Base-by-base conservation (phyloP, 768 basidiomycete species). In the Russula olivacea region DNA sequence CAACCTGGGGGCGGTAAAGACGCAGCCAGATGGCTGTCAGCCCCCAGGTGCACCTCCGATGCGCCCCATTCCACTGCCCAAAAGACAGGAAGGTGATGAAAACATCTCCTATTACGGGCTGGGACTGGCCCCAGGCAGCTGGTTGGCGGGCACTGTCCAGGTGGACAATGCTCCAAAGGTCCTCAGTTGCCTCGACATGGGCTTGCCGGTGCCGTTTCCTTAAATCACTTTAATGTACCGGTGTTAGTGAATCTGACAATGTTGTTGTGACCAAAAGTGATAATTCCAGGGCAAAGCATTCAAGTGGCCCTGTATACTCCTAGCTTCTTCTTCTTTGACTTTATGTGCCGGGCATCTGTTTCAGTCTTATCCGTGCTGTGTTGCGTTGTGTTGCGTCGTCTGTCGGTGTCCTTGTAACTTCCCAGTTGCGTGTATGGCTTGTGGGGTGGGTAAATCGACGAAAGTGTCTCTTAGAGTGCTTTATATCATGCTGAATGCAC, bases 181-280 rank as follows among this genome's bases (percentile, higher is more conserved):
- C 4, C 56, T 38, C 21, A 19, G 30, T n/a, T 14, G 4, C 32
- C 61, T 57, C 32, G 28, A 36, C 1, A 1, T 57, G 5, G 12
- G n/a, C 30, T 32, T 63, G 50, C 51, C 56, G 19, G 34, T 53
- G 10, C 57, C 56, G 10, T 63, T 63, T n/a, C 10, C 34, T 28
- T 40, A 40, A 40, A 40, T 40, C 38, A 6, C 38, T 40, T 0
- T 36, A 23, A 9, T 43, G 41, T 14, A 19, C 5, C 17, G 38
- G 6, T 40, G 38, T 48, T 4, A 8, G 51, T n/a, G 30, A 7
- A 34, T 11, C 32, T 21, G 19, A 36, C 6, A 3, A 4, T 15
- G 15, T 15, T 15, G 15, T 15, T 40, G 38, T 28, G 28, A 28
- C 28, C 28, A 4, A 28, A 36, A 36, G 36, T 36, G 36, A 36